Conservation (phyloP, 768 basidiomycete genomes). For the Macrolepiota albuminosa region DNA sequence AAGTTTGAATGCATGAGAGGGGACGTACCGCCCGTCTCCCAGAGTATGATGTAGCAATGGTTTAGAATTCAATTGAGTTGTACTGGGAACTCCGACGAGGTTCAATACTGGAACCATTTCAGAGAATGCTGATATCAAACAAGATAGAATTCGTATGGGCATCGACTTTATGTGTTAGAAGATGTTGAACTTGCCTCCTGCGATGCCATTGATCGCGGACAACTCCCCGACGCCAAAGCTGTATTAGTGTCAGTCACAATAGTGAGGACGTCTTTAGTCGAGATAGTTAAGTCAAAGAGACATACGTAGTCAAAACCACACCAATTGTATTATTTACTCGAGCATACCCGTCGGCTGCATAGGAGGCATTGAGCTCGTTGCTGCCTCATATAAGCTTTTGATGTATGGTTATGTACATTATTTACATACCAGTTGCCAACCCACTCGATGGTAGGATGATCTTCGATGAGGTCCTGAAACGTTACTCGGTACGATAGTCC, state of each 20-base stretch:
- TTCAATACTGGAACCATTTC: conserved; percentile 91
- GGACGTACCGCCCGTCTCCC: background rate
- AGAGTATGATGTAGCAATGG: conserved; percentile 14
- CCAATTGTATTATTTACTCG: conserved; percentile 77
- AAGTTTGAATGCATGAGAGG: background rate
- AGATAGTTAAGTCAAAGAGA: no score
- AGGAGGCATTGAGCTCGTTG: conserved; percentile 82
- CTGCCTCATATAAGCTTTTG: conserved; percentile 26
- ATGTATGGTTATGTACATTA: no score
- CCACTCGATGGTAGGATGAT: conserved; percentile 75
- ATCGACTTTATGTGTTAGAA: background rate
- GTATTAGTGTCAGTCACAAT: background rate
- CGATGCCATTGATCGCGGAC: conserved; percentile 81
- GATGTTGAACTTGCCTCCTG: conserved; percentile 45
- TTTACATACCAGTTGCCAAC: conserved; percentile 69
- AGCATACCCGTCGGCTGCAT: conserved; percentile 95
- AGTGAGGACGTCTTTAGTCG: background rate
- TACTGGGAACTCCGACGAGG: conserved; percentile 54
- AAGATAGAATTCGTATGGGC: background rate
- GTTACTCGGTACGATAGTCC: background rate
- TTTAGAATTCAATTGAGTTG: conserved; percentile 6
- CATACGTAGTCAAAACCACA: conserved; percentile 74
- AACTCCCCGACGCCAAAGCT: conserved; percentile 92
- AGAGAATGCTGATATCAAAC: conserved; percentile 50
- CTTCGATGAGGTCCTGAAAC: conserved; percentile 73